Evolutionary conservation across 2,329 filamentous ascomycete species (phyloP).

Genomic region (Aspergillus eucalypticola): DNA sequence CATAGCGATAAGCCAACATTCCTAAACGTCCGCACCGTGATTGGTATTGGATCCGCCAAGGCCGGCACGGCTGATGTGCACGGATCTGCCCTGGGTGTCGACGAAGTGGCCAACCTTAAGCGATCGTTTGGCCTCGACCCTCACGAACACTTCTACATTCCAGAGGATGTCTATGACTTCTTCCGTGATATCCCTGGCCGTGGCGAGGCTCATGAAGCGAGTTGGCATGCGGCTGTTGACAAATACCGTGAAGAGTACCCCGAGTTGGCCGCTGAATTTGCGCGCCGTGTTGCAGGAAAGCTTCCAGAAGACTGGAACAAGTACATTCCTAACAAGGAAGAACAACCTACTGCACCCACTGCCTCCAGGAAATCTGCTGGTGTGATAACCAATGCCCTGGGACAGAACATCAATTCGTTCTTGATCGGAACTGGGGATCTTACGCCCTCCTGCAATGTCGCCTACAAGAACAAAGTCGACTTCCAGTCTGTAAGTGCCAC

Average conservation of each 20-base stretch:
- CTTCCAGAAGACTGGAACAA: slow-evolving; percentile 53
- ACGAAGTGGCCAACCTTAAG: slow-evolving; percentile 60
- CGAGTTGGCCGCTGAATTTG: slow-evolving; percentile 52
- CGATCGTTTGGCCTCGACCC: slow-evolving; percentile 52
- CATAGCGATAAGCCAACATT: slow-evolving; percentile 54
- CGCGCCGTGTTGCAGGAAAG: slow-evolving; percentile 50
- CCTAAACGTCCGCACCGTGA: slow-evolving; percentile 59
- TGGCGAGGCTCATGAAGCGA: slow-evolving; percentile 49
- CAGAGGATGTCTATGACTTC: slow-evolving; percentile 52
- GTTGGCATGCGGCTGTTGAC: slow-evolving; percentile 52
- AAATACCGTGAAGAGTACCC: slow-evolving; percentile 49
- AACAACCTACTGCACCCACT: slow-evolving; percentile 52
- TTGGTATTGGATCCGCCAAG: slow-evolving; percentile 52
- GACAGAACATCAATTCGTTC: slow-evolving; percentile 49
- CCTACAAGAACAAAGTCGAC: slow-evolving; percentile 53
- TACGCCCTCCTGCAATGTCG: slow-evolving; percentile 58
- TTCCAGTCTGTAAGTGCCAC: slow-evolving; percentile 49
- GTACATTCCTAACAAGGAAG: slow-evolving; percentile 46
- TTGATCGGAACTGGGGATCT: slow-evolving; percentile 59
- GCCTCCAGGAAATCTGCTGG: slow-evolving; percentile 53
- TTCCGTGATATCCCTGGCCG: slow-evolving; percentile 51
- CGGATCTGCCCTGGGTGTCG: slow-evolving; percentile 57
- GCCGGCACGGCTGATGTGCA: slow-evolving; percentile 55
- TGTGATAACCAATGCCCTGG: slow-evolving; percentile 55
- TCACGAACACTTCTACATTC: slow-evolving; percentile 49